Base-by-base conservation (phyloP, 768 basidiomycete genomes). In the Gelatoporia subvermispora region DNA sequence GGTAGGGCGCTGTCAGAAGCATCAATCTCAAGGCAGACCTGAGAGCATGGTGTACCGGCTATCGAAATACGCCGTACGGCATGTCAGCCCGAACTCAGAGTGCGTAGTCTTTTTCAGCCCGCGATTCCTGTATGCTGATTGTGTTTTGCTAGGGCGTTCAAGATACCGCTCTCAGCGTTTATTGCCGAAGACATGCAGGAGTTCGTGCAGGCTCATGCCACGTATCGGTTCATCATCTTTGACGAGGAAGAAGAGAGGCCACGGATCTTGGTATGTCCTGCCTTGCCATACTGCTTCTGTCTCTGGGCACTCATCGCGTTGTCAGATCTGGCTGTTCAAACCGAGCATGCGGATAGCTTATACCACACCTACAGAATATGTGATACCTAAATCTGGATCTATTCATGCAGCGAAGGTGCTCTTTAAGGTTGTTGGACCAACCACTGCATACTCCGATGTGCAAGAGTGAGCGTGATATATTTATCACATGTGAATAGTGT, bases 261-360 rank as follows among this genome's bases (percentile, higher is more conserved):
- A 3, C 74, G 85, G 45, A 75, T 97, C 13, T 70, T 96, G 53
- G 93, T 96, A 46, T 50, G 87, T 71, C 18, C 17, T 28, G 10
- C 24, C 35, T 7, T 34, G 25, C 23, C 4, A 22, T 3, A 8
- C 22, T 50, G 2, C 1, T 21, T 11, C 35, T 17, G 16, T 28
- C 15, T 36, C 50, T 50, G 41, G 39, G 38, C 22, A 20, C 15
- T 18, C 13, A 13, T 9, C 35, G 15, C 22, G 18, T 21, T 18
- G 21, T 16, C 60, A 94, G 93, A 74, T 97, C 18, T 97, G 95
- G 94, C 63, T 97, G 18, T 96, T 98, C 77, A 96, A 94, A 65
- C 93, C 93, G 0, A 83, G 76, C 53, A 81, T 98, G 56, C 80
- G 78, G 10, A 66, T 97, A 13, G 81, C 92, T 1, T 94, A 92